Evolutionary conservation across 2,329 filamentous ascomycete genomes (phyloP).

Genomic region (Xylariales sp.): DNA sequence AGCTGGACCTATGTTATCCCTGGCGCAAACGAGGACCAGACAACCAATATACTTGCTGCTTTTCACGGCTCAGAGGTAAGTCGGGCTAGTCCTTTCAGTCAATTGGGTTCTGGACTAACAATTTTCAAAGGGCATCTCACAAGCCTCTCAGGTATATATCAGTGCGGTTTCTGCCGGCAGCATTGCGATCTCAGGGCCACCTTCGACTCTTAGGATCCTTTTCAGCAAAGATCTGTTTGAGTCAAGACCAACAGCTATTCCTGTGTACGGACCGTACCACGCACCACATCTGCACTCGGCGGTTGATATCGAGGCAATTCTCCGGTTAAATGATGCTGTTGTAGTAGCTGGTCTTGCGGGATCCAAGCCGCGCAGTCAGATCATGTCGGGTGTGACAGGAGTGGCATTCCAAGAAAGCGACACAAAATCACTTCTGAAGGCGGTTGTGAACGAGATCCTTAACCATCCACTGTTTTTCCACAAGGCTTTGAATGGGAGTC

Average conservation of each 20-base stretch:
- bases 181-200: conserved; percentile 52
- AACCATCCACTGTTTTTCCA: conserved; percentile 44
- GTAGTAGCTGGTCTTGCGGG: conserved; percentile 33
- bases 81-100: not conserved
- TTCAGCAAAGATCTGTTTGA: conserved; percentile 33
- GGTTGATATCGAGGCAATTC: conserved; percentile 38
- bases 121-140: conserved; percentile 32
- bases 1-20: conserved; percentile 66
- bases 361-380: conserved; percentile 38
- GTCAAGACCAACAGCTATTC: conserved; percentile 40
- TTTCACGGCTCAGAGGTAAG: conserved; percentile 54
- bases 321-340: conserved; percentile 36
- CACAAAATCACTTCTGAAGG: conserved; percentile 35
- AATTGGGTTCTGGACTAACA: not conserved
- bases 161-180: conserved; percentile 46
- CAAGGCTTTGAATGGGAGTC: conserved; percentile 43
- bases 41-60: conserved; percentile 44
- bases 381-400: conserved; percentile 49
- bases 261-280: conserved; percentile 54
- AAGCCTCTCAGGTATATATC: conserved; percentile 45
- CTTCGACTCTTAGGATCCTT: conserved; percentile 40
- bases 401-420: conserved; percentile 33
- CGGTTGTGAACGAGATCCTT: conserved; percentile 44
- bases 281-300: conserved; percentile 46
- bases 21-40: conserved; percentile 46